A percentile compares a stretch with the other conserved stretches of the same genome.
Evolutionary conservation across 331 rosid species (phyloP).

Genomic region (Malus hybrid): DNA sequence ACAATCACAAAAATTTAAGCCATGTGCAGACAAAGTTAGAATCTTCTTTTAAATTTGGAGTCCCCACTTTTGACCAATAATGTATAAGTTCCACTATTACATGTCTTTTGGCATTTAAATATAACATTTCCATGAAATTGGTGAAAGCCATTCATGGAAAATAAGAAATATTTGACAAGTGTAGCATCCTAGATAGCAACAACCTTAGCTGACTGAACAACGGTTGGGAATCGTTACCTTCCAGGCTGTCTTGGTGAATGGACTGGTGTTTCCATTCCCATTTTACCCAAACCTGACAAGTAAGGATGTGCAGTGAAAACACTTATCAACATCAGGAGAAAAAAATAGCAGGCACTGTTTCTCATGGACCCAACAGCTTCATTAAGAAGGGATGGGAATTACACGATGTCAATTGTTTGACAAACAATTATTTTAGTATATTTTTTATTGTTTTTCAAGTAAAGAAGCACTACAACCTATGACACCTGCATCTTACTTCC

Average conservation of each 20-base stretch:
- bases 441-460: not conserved
- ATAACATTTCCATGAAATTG: not conserved
- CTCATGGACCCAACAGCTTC: not conserved
- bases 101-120: not conserved
- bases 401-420: not conserved
- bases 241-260: slow-evolving; percentile 60
- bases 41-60: not conserved
- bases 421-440: not conserved
- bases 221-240: slow-evolving; percentile 33
- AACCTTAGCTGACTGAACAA: not conserved
- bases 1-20: slow-evolving; percentile 3
- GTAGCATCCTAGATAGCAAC: not conserved
- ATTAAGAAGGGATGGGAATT: not conserved
- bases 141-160: not conserved
- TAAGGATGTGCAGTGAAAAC: slow-evolving; percentile 11
- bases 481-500: not conserved
- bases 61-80: not conserved
- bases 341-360: not conserved
- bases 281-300: slow-evolving; percentile 74
- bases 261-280: slow-evolving; percentile 68
- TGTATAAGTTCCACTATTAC: not conserved
- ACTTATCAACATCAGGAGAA: not conserved
- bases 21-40: slow-evolving; percentile 1
- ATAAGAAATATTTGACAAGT: not conserved
- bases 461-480: not conserved